These are phyloP conservation scores for Penicillium simplicissimum DNA, from an alignment of 495 filamentous ascomycete species.

Conservation along the genomic window DNA sequence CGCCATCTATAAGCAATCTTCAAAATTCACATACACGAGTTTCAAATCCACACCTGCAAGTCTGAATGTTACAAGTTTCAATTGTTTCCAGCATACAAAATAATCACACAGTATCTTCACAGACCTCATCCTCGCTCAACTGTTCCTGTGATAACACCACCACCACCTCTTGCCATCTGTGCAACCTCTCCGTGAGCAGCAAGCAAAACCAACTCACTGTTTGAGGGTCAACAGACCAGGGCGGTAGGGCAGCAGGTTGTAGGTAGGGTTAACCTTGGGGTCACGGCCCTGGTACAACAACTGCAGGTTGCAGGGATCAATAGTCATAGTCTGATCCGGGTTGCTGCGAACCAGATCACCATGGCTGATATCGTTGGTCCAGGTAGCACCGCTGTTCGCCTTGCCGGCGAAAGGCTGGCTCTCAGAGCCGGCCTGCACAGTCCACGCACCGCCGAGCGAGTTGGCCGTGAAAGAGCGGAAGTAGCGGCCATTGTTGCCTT, in stretches of 20 bases:
- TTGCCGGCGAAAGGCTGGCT: constrained; percentile 59
- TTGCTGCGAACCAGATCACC: constrained; percentile 58
- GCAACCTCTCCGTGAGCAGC: background rate
- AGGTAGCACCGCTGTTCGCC: constrained; percentile 60
- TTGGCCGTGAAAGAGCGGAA: constrained; percentile 65
- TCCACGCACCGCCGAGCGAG: constrained; percentile 56
- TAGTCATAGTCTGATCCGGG: constrained; percentile 56
- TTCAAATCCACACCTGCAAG: too few relatives aligned
- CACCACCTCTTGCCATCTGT: background rate
- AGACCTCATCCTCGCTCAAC: background rate
- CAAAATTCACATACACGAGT: too few relatives aligned
- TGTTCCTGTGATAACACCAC: background rate
- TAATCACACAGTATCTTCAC: too few relatives aligned
- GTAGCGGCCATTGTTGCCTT: constrained; percentile 57
- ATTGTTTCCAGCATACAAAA: too few relatives aligned
- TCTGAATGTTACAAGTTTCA: too few relatives aligned
- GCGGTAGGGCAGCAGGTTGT: constrained; percentile 41
- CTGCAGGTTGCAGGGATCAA: constrained; percentile 60
- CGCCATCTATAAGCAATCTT: too few relatives aligned
- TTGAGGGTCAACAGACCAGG: constrained; percentile 55
- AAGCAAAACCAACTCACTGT: background rate
- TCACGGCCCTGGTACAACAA: constrained; percentile 58
- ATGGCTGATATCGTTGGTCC: constrained; percentile 66
- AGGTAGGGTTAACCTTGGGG: constrained; percentile 25
- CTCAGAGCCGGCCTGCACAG: constrained; percentile 52